Evolutionary conservation across 768 basidiomycete species (phyloP), one percentile per base, ranked within the genome.

Genomic region (Lactifluus volemus): DNA sequence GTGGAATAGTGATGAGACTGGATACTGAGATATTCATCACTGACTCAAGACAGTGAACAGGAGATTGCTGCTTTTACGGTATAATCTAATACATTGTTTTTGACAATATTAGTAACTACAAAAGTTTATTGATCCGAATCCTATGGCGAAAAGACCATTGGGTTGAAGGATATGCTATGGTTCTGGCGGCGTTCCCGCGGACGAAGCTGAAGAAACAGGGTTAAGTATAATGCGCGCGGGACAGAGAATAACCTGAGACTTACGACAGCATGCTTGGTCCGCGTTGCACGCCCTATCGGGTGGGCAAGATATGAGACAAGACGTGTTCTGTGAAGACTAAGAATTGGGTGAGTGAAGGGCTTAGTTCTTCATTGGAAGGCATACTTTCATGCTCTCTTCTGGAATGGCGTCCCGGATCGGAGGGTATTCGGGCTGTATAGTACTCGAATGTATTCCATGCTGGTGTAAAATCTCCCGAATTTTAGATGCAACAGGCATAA

Each of bases 361-460:
- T 29, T 29, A 19, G 30, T 39, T 45, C 6, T 42, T 48, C 2
- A 17, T 19, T 8, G 25, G 10, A 47, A 7, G 12, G 10, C 49
- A 39, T 60, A 85, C 84, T 74, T 79, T 80, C 11, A 79, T 60
- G 58, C 73, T 75, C 29, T 80, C 81, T 42, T 82, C 81, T 10
- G 79, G 76, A 53, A 73, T 67, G 48, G 72, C 65, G 51, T 68
- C 73, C 49, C 69, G 73, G 48, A 73, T 76, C 30, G 67, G 65
- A 54, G 77, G 74, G 64, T 91, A 92, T 69, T 97, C 94, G 6
- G 94, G 94, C 68, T 97, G 94, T 62, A 97, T 95, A 2, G 94
- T 97, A 65, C 88, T 86, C 5, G 89, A 92, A 74, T 98, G 97
- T 60, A 99, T 93, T 30, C 95, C 95, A 67, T 90, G 89, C 49